These are phyloP conservation scores for Eucalyptus marginata DNA, from an alignment of 345 rosid species.

Conservation along the genomic window DNA sequence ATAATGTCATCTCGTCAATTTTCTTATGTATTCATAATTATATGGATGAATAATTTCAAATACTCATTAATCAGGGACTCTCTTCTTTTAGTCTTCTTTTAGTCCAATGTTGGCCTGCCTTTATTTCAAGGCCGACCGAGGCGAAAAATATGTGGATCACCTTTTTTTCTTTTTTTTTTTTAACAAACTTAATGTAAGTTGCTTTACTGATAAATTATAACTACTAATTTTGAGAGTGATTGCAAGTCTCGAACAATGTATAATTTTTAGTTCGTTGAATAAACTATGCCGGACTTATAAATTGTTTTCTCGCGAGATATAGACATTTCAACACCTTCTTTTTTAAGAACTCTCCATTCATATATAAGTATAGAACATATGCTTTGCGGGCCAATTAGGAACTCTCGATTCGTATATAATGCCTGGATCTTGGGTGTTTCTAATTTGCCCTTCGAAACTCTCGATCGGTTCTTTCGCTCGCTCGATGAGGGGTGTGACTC, in stretches of 20 bases:
- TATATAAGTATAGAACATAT: no score
- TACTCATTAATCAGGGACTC: background rate
- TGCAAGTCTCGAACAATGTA: background rate
- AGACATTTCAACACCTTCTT: background rate
- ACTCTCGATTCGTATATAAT: background rate
- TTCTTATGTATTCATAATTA: background rate
- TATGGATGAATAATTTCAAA: background rate
- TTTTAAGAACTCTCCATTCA: background rate
- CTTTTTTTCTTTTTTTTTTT: background rate
- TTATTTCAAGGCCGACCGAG: background rate
- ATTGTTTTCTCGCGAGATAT: background rate
- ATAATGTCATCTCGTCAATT: background rate
- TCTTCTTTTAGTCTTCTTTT: background rate
- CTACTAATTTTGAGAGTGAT: background rate
- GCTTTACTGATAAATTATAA: background rate
- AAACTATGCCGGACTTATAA: background rate
- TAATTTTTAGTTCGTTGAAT: background rate
- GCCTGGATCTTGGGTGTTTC: background rate
- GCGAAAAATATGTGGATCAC: background rate
- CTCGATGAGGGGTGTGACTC: background rate
- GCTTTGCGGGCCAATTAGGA: background rate
- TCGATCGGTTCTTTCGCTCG: background rate
- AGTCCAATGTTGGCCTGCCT: background rate
- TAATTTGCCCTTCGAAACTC: background rate
- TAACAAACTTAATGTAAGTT: background rate